Evolutionary conservation across 2,329 filamentous ascomycete species (phyloP), one percentile per base, ranked within the genome.

Genomic region (Ambrosiella beaveri): DNA sequence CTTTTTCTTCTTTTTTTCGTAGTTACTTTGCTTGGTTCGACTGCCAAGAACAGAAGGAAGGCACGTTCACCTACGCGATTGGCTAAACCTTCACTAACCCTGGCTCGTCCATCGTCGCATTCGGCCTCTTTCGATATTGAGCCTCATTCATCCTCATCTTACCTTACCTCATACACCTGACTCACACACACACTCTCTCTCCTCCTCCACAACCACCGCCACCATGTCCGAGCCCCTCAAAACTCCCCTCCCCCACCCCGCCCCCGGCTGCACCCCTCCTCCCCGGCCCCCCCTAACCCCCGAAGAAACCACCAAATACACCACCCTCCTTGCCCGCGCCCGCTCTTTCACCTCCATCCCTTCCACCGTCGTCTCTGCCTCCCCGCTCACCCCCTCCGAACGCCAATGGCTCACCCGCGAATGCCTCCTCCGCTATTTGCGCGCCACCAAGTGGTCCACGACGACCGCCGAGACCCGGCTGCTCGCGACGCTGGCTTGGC

Each of bases 341-440:
- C 82, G 79, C 63, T 72, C 73, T 64, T 59, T 58, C 51, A 57
- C 56, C 35, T 62, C 64, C 39, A 70, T 69, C 63, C 79, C 79
- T 45, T 80, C 81, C 17, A 66, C 73, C 6, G 78, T 79, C 57
- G 84, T 70, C 62, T 75, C 76, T 61, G 76, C 68, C 7, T 79
- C 80, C 1, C 81, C 87, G 1, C 72, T 97, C 60, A 82, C 81
- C 55, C 88, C 95, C 60, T 73, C 75, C 55, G 93, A 98, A 71
- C 85, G 81, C 66, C 81, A 93, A 73, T 98, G 88, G 82, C 78
- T 98, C 64, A 95, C 90, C 11, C 81, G 83, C 63, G 93, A 98
- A 69, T 97, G 91, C 68, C 77, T 98, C 13, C 77, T 96, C 45
- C 86, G 93, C 64, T 98, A 95, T 69, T 82, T 98, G 37, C 85